Evolutionary conservation across 768 basidiomycete genomes (phyloP).

Genomic region (Brasilioporus rufonigricans): DNA sequence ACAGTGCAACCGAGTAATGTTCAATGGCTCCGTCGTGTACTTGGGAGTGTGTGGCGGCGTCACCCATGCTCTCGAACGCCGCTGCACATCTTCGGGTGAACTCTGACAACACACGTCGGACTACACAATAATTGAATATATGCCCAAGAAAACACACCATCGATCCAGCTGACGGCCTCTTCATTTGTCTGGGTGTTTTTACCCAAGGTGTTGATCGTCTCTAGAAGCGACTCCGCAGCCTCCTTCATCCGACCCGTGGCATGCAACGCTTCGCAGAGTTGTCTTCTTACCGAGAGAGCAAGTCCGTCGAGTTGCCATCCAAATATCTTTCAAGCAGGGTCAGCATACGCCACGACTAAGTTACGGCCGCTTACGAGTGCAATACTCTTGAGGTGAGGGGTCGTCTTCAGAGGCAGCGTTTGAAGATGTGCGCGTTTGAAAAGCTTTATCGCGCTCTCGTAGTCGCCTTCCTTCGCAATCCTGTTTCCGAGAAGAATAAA

Average conservation of each 20-base stretch:
- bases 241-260: conserved; percentile 11
- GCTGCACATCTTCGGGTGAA: conserved; percentile 5
- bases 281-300: conserved; percentile 2
- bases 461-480: conserved; percentile 5
- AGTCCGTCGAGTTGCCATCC: conserved; percentile 13
- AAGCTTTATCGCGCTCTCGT: conserved; percentile 10
- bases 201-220: conserved; percentile 1
- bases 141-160: not conserved
- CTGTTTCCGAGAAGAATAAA: conserved; percentile 9
- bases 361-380: conserved; percentile 7
- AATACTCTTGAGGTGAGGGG: conserved; percentile 6
- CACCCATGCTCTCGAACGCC: conserved; percentile 11
- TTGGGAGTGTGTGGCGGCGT: conserved; percentile 4
- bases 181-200: not conserved
- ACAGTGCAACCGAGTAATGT: conserved; percentile 14
- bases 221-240: conserved; percentile 8
- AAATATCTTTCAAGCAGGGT: conserved; percentile 9
- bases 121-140: not conserved
- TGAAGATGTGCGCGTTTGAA: conserved; percentile 6
- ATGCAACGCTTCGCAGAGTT: conserved; percentile 13
- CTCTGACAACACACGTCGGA: conserved; percentile 1
- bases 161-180: conserved; percentile 2
- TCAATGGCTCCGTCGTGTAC: conserved; percentile 12
- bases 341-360: not conserved
- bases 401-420: not conserved